These are phyloP conservation scores for Emergomyces africanus DNA, from an alignment of 2,329 filamentous ascomycete genomes.

Conservation along the genomic window DNA sequence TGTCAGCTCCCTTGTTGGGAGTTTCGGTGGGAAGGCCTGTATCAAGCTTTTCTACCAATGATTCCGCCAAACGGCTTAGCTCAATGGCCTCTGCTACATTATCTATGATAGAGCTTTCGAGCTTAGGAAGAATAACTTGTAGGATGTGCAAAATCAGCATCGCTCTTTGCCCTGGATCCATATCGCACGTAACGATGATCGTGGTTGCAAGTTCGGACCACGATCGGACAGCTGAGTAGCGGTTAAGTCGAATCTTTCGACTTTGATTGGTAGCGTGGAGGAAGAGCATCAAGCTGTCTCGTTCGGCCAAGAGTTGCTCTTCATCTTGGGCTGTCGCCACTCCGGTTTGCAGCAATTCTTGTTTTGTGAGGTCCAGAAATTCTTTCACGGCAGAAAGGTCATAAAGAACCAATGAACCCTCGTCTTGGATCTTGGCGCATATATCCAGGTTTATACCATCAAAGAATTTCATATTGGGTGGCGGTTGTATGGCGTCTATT, in stretches of 20 bases:
- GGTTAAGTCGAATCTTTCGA: constrained; percentile 27
- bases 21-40: constrained; percentile 25
- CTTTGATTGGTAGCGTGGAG: constrained; percentile 30
- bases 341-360: constrained; percentile 25
- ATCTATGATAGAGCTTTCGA: constrained; percentile 63
- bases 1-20: constrained; percentile 41
- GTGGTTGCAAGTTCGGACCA: constrained; percentile 80
- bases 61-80: constrained; percentile 65
- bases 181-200: constrained; percentile 69
- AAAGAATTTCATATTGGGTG: constrained; percentile 48
- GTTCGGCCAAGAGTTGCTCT: constrained; percentile 28
- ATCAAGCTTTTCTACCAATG: constrained; percentile 36
- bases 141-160: constrained; percentile 76
- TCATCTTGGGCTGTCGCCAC: constrained; percentile 33
- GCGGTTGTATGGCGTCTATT: constrained; percentile 33
- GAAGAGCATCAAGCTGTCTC: constrained; percentile 24
- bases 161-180: constrained; percentile 57
- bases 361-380: constrained; percentile 47
- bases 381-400: constrained; percentile 61
- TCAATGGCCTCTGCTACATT: constrained; percentile 59
- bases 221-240: constrained; percentile 58
- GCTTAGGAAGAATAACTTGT: constrained; percentile 74
- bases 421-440: constrained; percentile 49
- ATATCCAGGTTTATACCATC: constrained; percentile 53
- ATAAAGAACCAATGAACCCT: constrained; percentile 41